Percentiles rank a stretch among this genome's conserved stretches.
Conservation (phyloP, 345 rosid species). For the Boechera divaricarpa region DNA sequence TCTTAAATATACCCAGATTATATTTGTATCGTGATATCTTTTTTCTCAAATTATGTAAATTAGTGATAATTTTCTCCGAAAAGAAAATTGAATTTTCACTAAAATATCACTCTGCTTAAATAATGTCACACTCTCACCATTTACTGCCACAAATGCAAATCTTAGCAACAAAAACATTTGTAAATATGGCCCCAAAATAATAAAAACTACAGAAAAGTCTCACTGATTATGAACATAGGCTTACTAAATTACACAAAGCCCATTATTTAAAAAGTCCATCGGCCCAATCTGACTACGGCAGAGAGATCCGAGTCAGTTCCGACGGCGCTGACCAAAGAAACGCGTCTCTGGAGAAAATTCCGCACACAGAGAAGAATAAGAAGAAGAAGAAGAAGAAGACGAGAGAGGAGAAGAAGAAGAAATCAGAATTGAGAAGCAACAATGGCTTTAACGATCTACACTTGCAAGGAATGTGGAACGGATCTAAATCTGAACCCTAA, state of each 20-base stretch:
- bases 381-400: constrained; percentile 11
- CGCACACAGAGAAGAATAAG: background rate
- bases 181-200: no score
- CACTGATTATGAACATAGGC: no score
- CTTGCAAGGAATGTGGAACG: constrained; percentile 74
- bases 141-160: no score
- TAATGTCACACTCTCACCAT: no score
- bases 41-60: no score
- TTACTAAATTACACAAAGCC: background rate
- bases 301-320: constrained; percentile 27
- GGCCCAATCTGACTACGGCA: background rate
- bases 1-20: no score
- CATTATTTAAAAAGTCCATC: background rate
- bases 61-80: no score
- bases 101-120: no score
- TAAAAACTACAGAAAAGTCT: no score
- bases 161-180: no score
- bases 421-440: background rate
- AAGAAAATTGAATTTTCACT: no score
- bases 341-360: constrained; percentile 37
- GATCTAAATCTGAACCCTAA: constrained; percentile 64
- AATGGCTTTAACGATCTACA: constrained; percentile 64
- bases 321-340: constrained; percentile 44
- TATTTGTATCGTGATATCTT: no score
- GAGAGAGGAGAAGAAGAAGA: background rate